Conservation (phyloP, 2,329 filamentous ascomycete genomes). For the Trichoderma sp. region DNA sequence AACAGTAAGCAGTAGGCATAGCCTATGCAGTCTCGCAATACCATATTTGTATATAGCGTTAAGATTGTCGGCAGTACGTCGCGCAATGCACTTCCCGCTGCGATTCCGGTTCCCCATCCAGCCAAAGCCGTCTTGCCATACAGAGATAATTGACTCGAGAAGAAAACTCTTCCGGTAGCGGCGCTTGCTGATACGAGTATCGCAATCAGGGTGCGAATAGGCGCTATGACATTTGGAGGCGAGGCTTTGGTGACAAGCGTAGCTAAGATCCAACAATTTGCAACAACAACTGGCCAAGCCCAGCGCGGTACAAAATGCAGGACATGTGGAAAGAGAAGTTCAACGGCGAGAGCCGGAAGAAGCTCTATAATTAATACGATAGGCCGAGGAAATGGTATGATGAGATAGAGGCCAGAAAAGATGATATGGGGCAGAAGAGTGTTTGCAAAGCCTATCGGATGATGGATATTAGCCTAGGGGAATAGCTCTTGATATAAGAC, state of each 20-base stretch:
- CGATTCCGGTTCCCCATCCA: slow-evolving; percentile 44
- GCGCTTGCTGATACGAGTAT: slow-evolving; percentile 38
- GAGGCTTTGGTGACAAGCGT: neutral
- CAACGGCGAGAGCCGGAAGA: slow-evolving; percentile 39
- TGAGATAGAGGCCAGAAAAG: slow-evolving; percentile 21
- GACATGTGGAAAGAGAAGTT: slow-evolving; percentile 37
- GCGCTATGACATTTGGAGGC: slow-evolving; percentile 41
- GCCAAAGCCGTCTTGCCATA: slow-evolving; percentile 40
- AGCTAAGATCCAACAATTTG: slow-evolving; percentile 35
- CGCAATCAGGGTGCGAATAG: slow-evolving; percentile 38
- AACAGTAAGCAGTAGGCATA: slow-evolving; percentile 3
- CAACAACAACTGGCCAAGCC: slow-evolving; percentile 36
- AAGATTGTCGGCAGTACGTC: neutral
- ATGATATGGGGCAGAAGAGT: slow-evolving; percentile 14
- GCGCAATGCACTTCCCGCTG: slow-evolving; percentile 35
- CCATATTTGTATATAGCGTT: neutral
- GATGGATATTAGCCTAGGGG: neutral
- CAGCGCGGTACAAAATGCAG: slow-evolving; percentile 38
- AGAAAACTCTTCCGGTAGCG: slow-evolving; percentile 41
- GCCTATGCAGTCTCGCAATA: neutral
- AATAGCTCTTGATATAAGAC: neutral
- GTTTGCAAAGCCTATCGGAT: slow-evolving; percentile 4
- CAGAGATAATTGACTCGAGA: slow-evolving; percentile 38
- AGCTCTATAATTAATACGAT: slow-evolving; percentile 25
- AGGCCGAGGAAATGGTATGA: slow-evolving; percentile 2